Percentiles rank a stretch among this genome's conserved stretches.
These are phyloP conservation scores for Mucor saturninus DNA, from an alignment of 371 early-diverging fungal genomes.

Conservation along the genomic window DNA sequence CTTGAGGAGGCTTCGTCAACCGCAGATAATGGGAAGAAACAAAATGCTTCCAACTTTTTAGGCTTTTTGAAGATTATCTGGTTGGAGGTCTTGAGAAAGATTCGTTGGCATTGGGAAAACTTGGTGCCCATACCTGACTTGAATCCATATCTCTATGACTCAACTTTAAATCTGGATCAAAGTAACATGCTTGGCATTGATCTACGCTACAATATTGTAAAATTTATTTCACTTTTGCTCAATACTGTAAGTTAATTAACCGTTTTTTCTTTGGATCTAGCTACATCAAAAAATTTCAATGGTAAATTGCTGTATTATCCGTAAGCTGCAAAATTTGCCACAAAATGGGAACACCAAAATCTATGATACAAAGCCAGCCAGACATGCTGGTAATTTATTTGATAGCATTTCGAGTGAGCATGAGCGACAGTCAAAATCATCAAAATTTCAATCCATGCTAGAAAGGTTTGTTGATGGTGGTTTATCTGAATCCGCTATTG, in stretches of 20 bases:
- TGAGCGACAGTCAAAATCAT: background rate
- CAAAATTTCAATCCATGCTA: constrained; percentile 12
- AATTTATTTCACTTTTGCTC: background rate
- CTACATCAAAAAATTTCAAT: constrained; percentile 89
- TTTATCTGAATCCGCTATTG: background rate
- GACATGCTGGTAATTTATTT: background rate
- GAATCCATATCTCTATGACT: constrained; percentile 37
- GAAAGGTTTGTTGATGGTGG: constrained; percentile 19
- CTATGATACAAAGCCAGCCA: constrained; percentile 3
- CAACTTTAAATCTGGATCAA: background rate
- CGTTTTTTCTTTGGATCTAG: constrained; percentile 14
- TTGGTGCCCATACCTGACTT: constrained; percentile 59
- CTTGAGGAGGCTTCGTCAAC: constrained; percentile 53
- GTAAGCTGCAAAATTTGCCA: constrained; percentile 40
- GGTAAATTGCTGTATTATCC: constrained; percentile 86
- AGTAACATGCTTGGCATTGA: constrained; percentile 63
- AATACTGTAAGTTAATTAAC: background rate
- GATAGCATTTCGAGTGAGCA: background rate
- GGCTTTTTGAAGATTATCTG: constrained; percentile 70
- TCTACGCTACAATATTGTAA: constrained; percentile 68
- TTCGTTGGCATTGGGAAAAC: constrained; percentile 73
- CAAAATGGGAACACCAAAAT: constrained; percentile 11
- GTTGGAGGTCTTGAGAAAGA: constrained; percentile 63
- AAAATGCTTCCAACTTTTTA: constrained; percentile 46
- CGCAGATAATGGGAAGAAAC: constrained; percentile 3